phyloP scores from a whole-genome alignment of 1,139 yeast species.

The Zhuliangozyma parablackwelliae region DNA sequence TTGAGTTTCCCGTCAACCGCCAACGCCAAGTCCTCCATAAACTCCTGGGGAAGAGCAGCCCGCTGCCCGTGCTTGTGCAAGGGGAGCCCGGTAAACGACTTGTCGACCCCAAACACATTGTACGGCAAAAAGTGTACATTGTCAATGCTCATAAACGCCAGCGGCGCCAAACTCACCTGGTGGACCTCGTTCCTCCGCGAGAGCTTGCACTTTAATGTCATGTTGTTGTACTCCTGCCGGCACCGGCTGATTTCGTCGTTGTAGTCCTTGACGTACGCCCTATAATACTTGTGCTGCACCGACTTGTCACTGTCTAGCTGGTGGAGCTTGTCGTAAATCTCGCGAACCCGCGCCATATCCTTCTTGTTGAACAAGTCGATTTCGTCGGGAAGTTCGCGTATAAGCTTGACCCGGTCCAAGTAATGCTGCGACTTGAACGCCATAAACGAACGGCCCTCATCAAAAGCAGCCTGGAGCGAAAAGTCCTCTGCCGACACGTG shows the following conservation, averaged over 20 bases:
- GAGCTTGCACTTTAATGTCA: constrained; percentile 31
- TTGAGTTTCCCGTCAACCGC: constrained; percentile 20
- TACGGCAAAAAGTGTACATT: constrained; percentile 33
- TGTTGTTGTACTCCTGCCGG: constrained; percentile 35
- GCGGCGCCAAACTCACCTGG: constrained; percentile 17
- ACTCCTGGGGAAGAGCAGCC: constrained; percentile 33
- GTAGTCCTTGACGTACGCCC: constrained; percentile 27
- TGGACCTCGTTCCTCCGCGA: constrained; percentile 30
- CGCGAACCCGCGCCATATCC: constrained; percentile 25
- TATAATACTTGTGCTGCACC: constrained; percentile 37
- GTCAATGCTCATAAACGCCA: background rate
- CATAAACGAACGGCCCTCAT: constrained; percentile 33
- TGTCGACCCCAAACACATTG: constrained; percentile 44
- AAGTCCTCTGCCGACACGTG: constrained; percentile 40
- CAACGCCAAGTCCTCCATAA: constrained; percentile 37
- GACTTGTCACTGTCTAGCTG: constrained; percentile 36
- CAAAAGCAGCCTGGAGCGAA: constrained; percentile 33
- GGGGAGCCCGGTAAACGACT: constrained; percentile 39
- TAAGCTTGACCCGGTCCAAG: constrained; percentile 30
- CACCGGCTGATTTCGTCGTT: constrained; percentile 31
- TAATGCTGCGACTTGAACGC: constrained; percentile 34
- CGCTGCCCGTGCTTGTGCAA: constrained; percentile 17
- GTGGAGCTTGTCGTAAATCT: constrained; percentile 27
- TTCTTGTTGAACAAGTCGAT: constrained; percentile 30
- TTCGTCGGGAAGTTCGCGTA: constrained; percentile 36